Percentiles rank a stretch among this genome's conserved stretches.
phyloP scores from a whole-genome alignment of 208 protist species.

The Crithidia mellificae region DNA sequence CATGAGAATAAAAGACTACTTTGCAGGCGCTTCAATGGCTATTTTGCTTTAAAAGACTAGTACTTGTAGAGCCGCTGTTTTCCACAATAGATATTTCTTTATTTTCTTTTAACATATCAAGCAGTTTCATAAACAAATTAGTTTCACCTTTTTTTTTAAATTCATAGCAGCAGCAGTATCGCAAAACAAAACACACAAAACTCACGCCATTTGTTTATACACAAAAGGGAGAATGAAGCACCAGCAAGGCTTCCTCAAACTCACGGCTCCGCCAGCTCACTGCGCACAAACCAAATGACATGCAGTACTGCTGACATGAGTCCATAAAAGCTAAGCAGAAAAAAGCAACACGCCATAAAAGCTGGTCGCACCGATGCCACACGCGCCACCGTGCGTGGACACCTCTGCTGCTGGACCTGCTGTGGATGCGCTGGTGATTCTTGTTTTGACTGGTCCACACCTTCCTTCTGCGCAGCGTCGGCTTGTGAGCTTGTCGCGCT shows the following conservation, averaged over 20 bases:
- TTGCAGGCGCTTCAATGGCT: no score
- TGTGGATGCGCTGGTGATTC: no score
- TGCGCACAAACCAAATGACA: slow-evolving; percentile 27
- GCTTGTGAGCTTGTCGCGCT: background rate
- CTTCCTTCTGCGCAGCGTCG: background rate
- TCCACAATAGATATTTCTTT: no score
- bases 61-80: no score
- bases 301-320: slow-evolving; percentile 29
- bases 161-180: no score
- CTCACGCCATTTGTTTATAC: background rate
- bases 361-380: slow-evolving; percentile 41
- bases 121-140: no score
- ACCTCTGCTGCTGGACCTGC: background rate
- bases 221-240: background rate
- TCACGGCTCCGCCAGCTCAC: background rate
- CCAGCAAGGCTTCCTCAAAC: background rate
- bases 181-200: no score
- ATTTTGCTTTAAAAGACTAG: no score
- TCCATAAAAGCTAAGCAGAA: slow-evolving; percentile 26
- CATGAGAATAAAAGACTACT: no score
- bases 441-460: no score
- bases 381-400: slow-evolving; percentile 42
- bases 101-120: no score
- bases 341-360: slow-evolving; percentile 38
- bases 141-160: no score